A percentile compares a stretch with the other conserved stretches of the same genome.
phyloP scores from a whole-genome alignment of 2,329 filamentous ascomycete species.

The Hymenoscyphus scutula region DNA sequence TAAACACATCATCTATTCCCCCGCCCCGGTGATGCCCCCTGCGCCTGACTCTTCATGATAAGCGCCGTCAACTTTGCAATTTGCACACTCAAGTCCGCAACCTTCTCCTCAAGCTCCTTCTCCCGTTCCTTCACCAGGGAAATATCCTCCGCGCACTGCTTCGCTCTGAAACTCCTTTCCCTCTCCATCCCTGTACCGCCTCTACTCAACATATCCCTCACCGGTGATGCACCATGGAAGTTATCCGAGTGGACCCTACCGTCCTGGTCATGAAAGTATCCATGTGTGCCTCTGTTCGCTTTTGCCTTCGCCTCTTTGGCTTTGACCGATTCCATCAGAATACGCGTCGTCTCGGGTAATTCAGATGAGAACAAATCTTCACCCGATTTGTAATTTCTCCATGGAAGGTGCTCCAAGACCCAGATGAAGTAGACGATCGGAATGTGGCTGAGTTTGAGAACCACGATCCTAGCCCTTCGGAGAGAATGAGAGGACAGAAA shows the following conservation, averaged over 20 bases:
- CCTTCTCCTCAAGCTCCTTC: slow-evolving; percentile 45
- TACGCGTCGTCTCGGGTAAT: slow-evolving; percentile 17
- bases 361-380: slow-evolving; percentile 24
- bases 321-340: slow-evolving; percentile 8
- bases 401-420: slow-evolving; percentile 46
- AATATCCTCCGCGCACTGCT: slow-evolving; percentile 20
- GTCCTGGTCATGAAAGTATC: neutral
- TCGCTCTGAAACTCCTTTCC: neutral
- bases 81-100: slow-evolving; percentile 54
- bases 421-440: slow-evolving; percentile 68
- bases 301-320: slow-evolving; percentile 14
- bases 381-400: slow-evolving; percentile 20
- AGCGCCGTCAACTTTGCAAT: slow-evolving; percentile 57
- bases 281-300: neutral
- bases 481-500: slow-evolving; percentile 64
- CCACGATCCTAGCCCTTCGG: slow-evolving; percentile 57
- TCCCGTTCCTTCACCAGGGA: slow-evolving; percentile 17
- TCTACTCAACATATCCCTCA: neutral
- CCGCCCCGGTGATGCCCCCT: neutral
- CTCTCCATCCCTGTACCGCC: neutral
- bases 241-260: slow-evolving; percentile 6
- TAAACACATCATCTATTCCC: neutral
- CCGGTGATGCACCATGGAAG: neutral
- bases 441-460: slow-evolving; percentile 62
- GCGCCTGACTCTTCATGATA: slow-evolving; percentile 48